Evolutionary conservation across 2,329 filamentous ascomycete species (phyloP).

Genomic region (Bipolaris oryzae): DNA sequence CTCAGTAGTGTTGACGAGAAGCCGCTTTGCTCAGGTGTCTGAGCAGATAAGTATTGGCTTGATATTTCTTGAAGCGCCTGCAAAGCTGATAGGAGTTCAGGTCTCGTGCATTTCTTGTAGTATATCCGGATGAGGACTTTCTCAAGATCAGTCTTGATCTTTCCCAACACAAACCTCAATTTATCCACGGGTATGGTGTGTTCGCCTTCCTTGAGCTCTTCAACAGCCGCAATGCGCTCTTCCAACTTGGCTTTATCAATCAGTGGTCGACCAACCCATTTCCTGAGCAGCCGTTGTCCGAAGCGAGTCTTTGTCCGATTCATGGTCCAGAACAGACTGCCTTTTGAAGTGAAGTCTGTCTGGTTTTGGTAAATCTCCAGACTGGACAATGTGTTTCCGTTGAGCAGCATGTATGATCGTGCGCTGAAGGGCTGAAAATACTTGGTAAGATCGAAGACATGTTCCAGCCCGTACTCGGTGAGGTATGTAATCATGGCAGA

Average conservation of each 20-base stretch:
- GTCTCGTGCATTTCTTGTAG: conserved; percentile 91
- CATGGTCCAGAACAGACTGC: conserved; percentile 93
- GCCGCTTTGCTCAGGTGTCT: conserved; percentile 67
- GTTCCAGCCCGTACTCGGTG: conserved; percentile 88
- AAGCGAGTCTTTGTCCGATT: conserved; percentile 91
- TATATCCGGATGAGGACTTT: conserved; percentile 94
- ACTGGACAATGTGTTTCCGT: conserved; percentile 91
- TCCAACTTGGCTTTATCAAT: conserved; percentile 77
- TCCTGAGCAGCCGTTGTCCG: conserved; percentile 83
- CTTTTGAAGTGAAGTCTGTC: conserved; percentile 82
- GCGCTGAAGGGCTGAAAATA: conserved; percentile 97
- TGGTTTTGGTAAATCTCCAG: conserved; percentile 95
- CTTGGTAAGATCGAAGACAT: conserved; percentile 94
- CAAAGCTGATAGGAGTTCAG: conserved; percentile 82
- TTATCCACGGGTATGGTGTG: conserved; percentile 73
- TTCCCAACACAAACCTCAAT: conserved; percentile 72
- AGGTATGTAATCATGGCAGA: conserved; percentile 96
- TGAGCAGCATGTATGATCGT: conserved; percentile 92
- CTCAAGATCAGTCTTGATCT: conserved; percentile 81
- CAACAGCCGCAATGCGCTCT: conserved; percentile 80
- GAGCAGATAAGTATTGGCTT: conserved; percentile 73
- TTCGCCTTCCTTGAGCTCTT: conserved; percentile 77
- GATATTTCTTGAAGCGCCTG: conserved; percentile 85
- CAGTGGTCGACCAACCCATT: conserved; percentile 92
- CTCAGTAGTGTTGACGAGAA: conserved; percentile 75